These are phyloP conservation scores for Rhipidocladum racemiflorum DNA, from an alignment of 176 grass and related monocot species.

Conservation along the genomic window DNA sequence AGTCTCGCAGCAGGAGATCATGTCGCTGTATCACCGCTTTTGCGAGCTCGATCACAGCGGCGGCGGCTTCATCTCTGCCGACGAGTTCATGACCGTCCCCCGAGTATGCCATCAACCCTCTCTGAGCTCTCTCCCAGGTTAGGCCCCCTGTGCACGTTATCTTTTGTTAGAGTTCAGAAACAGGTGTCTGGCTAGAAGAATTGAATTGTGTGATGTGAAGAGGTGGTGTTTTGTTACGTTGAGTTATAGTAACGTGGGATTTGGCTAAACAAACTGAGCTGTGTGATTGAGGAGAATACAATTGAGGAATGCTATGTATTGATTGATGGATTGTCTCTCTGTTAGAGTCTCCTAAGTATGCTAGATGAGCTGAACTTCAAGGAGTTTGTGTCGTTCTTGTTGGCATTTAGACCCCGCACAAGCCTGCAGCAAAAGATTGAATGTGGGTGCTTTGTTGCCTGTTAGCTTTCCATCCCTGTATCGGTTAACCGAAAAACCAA, in stretches of 20 bases:
- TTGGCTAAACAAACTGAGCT: not conserved
- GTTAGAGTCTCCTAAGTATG: conserved; percentile 83
- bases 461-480: not conserved
- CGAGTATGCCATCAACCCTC: conserved; percentile 82
- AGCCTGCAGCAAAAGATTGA: conserved; percentile 81
- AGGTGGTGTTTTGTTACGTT: not conserved
- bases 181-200: not conserved
- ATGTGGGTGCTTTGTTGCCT: conserved; percentile 36
- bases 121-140: conserved; percentile 92
- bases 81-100: conserved; percentile 95
- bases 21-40: conserved; percentile 90
- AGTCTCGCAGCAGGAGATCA: conserved; percentile 98
- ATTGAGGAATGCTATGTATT: not conserved
- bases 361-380: conserved; percentile 94
- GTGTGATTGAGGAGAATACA: not conserved
- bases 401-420: conserved; percentile 59
- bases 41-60: conserved; percentile 86
- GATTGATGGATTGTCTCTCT: not conserved
- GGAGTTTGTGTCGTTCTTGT: conserved; percentile 90
- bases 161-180: not conserved
- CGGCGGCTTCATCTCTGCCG: conserved; percentile 72
- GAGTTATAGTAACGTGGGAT: not conserved
- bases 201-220: not conserved
- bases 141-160: not conserved
- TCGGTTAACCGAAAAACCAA: no score